Conservation (phyloP, 805 yeast species). For the Candida dajiaensis region DNA sequence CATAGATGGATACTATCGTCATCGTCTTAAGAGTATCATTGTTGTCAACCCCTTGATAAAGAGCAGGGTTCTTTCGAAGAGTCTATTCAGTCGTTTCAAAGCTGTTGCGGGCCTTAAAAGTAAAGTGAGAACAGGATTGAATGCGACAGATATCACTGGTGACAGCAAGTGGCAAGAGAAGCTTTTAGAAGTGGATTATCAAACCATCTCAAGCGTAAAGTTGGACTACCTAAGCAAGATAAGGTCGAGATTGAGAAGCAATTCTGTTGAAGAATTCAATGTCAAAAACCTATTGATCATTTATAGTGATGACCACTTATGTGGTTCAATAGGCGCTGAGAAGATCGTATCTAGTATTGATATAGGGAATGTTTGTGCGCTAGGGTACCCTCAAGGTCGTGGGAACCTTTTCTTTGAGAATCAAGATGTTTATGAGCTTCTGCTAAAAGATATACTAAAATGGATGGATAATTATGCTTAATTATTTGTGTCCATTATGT, state of each 20-base stretch:
- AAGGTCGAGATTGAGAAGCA: slow-evolving; percentile 4
- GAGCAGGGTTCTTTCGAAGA: slow-evolving; percentile 1
- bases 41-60: slow-evolving; percentile 15
- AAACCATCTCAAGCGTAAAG: background rate
- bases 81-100: background rate
- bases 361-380: slow-evolving; percentile 8
- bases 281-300: slow-evolving; percentile 12
- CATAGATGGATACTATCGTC: slow-evolving; percentile 10
- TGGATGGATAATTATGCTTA: slow-evolving; percentile 15
- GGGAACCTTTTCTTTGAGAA: slow-evolving; percentile 16
- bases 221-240: background rate
- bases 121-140: background rate
- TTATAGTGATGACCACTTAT: slow-evolving; percentile 13
- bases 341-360: slow-evolving; percentile 10
- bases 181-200: background rate
- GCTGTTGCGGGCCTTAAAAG: slow-evolving; percentile 4
- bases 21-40: slow-evolving; percentile 13
- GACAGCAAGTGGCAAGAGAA: background rate
- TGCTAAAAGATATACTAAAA: slow-evolving; percentile 11
- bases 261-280: slow-evolving; percentile 1
- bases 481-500: background rate
- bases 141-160: background rate
- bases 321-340: background rate
- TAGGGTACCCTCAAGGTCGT: slow-evolving; percentile 16
- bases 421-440: slow-evolving; percentile 11